Evolutionary conservation across 1,284 basidiomycete species (phyloP), one percentile per base, ranked within the genome.

Genomic region (Ceratobasidium sp.): DNA sequence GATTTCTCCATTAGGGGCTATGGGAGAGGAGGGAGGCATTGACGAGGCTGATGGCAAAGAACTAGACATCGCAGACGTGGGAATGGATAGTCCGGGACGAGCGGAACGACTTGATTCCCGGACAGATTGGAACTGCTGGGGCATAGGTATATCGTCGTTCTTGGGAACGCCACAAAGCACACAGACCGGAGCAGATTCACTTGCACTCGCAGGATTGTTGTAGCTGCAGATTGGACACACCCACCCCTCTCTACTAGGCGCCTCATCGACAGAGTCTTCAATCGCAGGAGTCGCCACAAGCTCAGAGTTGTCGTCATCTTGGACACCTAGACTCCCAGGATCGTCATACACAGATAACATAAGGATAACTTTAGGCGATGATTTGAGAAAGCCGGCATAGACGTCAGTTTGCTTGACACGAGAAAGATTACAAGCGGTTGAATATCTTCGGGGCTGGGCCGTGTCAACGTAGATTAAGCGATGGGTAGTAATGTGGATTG

Each of bases 361-460:
- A 1, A 98, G 84, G 0, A 96, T 97, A 76, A 98, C 88, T 84
- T 99, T 99, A 3, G 97, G 81, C 0, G 93, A 95, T 27, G 94
- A 96, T 74, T 90, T 93, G 85, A 99, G 93, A 76, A 99, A 91
- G 2, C 97, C 97, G 1, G 92, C 91, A 81, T 98, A 99, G 83
- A 94, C 89, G 78, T 98, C 95, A 2, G 95, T 97, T 79, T 93
- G 91, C 1, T 85, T 84, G 67, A 99, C 86, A 75, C 85, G 84
- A 0, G 87, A 84, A 8, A 98, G 87, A 78, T 91, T 89, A 76
- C 94, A 82, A 29, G 85, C 82, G 79, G 93, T 91, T 0, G 90
- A 91, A 47, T 85, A 83, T 0, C 82, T 82, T 27, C 81, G 82
- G 31, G 88, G 83, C 57, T 88, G 85, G 29, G 83, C 81, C n/a